phyloP scores from a whole-genome alignment of 495 filamentous ascomycete species.

The Aspergillus affinis region DNA sequence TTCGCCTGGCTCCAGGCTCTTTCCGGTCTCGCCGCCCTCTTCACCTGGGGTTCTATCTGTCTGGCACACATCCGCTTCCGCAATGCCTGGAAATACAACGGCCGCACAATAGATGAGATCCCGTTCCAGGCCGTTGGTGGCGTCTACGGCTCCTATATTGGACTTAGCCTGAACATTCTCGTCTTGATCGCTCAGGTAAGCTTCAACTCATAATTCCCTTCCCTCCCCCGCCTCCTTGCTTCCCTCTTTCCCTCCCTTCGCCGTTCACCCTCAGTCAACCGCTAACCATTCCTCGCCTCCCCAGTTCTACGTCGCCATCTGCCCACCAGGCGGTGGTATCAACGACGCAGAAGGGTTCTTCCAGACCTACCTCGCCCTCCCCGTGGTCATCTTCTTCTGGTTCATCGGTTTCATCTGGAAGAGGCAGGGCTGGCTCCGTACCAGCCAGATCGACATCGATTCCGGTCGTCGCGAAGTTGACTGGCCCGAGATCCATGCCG shows the following conservation, averaged over 20 bases:
- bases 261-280: background rate
- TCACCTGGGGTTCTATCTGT: slow-evolving; percentile 72
- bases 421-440: slow-evolving; percentile 53
- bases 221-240: no score
- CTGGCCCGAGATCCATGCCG: slow-evolving; percentile 52
- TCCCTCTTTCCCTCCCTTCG: no score
- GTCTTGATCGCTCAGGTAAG: slow-evolving; percentile 56
- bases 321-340: slow-evolving; percentile 24
- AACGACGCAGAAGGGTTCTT: slow-evolving; percentile 59
- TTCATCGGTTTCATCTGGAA: slow-evolving; percentile 59
- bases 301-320: slow-evolving; percentile 48
- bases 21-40: slow-evolving; percentile 64
- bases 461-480: slow-evolving; percentile 58
- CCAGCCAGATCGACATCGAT: slow-evolving; percentile 61
- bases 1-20: slow-evolving; percentile 68
- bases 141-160: slow-evolving; percentile 65
- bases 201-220: no score
- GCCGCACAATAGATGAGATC: slow-evolving; percentile 65
- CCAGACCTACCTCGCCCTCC: slow-evolving; percentile 60
- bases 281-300: slow-evolving; percentile 7
- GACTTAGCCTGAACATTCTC: slow-evolving; percentile 58
- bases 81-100: slow-evolving; percentile 52
- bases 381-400: slow-evolving; percentile 50
- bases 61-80: slow-evolving; percentile 76
- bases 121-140: slow-evolving; percentile 67